Evolutionary conservation across 768 basidiomycete species (phyloP).

Genomic region (Russula virescens): DNA sequence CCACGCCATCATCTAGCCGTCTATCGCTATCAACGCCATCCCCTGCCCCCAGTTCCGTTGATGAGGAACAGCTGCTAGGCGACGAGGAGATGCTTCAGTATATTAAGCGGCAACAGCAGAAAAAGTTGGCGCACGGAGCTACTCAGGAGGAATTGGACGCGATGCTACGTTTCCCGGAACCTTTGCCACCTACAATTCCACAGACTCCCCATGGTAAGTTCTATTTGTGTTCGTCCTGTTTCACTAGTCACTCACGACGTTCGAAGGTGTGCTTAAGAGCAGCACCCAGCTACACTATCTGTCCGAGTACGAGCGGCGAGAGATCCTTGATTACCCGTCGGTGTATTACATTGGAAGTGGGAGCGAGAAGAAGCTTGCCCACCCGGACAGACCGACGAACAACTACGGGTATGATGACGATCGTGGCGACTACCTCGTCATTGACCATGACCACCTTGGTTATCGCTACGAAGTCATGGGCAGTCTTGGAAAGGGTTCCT

Average conservation of each 20-base stretch:
- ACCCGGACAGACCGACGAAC: conserved; percentile 63
- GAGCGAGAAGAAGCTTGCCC: conserved; percentile 80
- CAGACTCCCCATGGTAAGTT: conserved; percentile 65
- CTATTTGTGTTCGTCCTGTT: background rate
- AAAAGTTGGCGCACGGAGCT: conserved; percentile 77
- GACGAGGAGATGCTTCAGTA: conserved; percentile 98
- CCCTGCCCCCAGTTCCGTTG: conserved; percentile 67
- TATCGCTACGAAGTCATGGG: conserved; percentile 95
- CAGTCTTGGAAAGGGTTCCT: conserved; percentile 95
- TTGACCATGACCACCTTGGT: conserved; percentile 87
- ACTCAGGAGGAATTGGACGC: conserved; percentile 85
- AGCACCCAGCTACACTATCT: conserved; percentile 63
- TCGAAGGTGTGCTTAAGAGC: conserved; percentile 58
- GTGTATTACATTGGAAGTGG: conserved; percentile 79
- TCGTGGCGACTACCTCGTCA: conserved; percentile 91
- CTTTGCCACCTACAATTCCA: conserved; percentile 61
- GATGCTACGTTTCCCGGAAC: conserved; percentile 89
- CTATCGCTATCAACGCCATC: conserved; percentile 82
- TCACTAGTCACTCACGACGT: background rate
- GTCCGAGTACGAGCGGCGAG: conserved; percentile 84
- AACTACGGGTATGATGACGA: conserved; percentile 98
- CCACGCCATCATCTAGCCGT: conserved; percentile 63
- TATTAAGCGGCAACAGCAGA: conserved; percentile 83
- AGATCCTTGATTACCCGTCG: conserved; percentile 79
- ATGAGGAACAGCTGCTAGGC: conserved; percentile 82